These are phyloP conservation scores for Plasmodium gonderi DNA, from an alignment of 169 alveolate species.

Conservation along the genomic window DNA sequence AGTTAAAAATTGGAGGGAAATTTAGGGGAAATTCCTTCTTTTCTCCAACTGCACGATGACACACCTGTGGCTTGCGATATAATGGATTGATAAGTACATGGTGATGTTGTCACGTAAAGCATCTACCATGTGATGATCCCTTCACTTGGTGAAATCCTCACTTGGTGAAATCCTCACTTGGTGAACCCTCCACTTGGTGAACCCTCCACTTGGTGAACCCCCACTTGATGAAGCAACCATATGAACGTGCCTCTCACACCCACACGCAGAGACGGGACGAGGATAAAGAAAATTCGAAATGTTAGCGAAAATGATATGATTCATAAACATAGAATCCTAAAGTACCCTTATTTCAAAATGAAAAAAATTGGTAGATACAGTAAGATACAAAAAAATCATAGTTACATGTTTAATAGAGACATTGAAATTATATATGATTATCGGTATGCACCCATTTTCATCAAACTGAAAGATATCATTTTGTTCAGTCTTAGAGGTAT, in stretches of 20 bases:
- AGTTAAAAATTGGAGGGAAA: background rate
- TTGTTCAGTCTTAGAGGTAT: slow-evolving; percentile 37
- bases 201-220: too few relatives aligned
- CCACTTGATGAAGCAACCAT: background rate
- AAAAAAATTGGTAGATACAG: slow-evolving; percentile 41
- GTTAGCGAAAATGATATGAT: slow-evolving; percentile 72
- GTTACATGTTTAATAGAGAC: slow-evolving; percentile 14
- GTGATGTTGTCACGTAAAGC: too few relatives aligned
- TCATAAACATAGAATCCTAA: slow-evolving; percentile 30
- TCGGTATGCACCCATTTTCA: slow-evolving; percentile 6
- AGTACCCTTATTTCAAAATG: slow-evolving; percentile 73
- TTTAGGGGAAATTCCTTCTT: background rate
- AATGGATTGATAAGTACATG: too few relatives aligned
- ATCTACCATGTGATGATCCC: too few relatives aligned
- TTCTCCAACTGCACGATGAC: too few relatives aligned
- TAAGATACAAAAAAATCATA: background rate
- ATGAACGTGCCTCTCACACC: background rate
- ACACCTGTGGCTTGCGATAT: too few relatives aligned
- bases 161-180: too few relatives aligned
- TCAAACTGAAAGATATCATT: slow-evolving; percentile 49
- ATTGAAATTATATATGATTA: slow-evolving; percentile 47
- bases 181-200: too few relatives aligned
- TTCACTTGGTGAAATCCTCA: too few relatives aligned
- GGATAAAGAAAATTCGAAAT: slow-evolving; percentile 50
- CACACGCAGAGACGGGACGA: slow-evolving; percentile 41